Base-by-base conservation (phyloP, 768 basidiomycete species). In the Glaciozyma antarctica region DNA sequence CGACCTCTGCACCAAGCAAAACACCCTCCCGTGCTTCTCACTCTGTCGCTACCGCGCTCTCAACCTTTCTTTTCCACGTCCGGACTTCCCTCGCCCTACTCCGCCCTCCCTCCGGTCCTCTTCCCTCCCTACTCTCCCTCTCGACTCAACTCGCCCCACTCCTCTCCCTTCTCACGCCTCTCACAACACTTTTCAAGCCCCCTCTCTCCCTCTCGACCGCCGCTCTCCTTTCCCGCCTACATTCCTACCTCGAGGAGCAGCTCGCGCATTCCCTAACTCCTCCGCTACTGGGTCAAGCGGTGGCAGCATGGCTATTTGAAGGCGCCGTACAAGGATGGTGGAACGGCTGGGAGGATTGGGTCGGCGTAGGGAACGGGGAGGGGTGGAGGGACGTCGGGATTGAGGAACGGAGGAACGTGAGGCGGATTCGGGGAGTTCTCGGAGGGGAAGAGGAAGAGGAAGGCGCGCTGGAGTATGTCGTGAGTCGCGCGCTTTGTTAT, bases 251-350 rank as follows among this genome's bases (percentile, higher is more conserved):
- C 21, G 34, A 32, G 9, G 3, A 56, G 21, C 55, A 41, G 9
- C 55, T 56, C 55, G 34, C 34, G 22, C 21, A 56, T 19, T 56
- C 55, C 13, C 55, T 56, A 22, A 56, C 38, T 34, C 55, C 55
- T 12, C 55, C 55, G 3, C 38, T 56, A 0, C 5, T 56, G 10
- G 32, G 22, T 13, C 55, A 56, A 15, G 55, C 55, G 21, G 55
- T 56, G 13, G 38, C 32, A 5, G 55, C 55, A 21, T 56, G 55
- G 55, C 34, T 56, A 4, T 32, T 56, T 4, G 30, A 56, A 15
- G 55, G 32, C 15, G 55, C 55, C 1, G 13, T 56, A 2, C 12
- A 41, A 12, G 55, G 38, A 13, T 56, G 55, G 55, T 56, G 55
- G 55, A n/a, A 22, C 7, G 12, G 38, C 3, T 56, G 55, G 55